Conservation (phyloP, 257 asterid genomes). For the Fraxinus anomala region DNA sequence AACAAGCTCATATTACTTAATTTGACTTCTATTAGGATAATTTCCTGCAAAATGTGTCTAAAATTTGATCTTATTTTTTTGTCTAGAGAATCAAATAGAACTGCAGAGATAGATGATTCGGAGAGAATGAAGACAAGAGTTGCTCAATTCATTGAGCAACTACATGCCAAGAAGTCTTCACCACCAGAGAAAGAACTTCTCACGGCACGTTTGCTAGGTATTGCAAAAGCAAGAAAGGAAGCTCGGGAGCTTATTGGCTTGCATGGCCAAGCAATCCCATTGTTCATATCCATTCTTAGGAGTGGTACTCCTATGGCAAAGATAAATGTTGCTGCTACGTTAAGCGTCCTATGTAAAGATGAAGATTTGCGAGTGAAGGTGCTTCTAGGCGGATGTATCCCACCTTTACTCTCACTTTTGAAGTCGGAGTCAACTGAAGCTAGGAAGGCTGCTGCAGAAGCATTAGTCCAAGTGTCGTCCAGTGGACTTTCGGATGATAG, state of each 20-base stretch:
- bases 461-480: slow-evolving; percentile 64
- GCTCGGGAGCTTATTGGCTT: slow-evolving; percentile 20
- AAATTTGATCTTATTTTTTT: not conserved
- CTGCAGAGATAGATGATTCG: not conserved
- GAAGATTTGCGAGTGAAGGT: slow-evolving; percentile 80
- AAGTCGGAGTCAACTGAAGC: slow-evolving; percentile 69
- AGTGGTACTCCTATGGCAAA: slow-evolving; percentile 22
- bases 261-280: slow-evolving; percentile 22
- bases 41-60: not conserved
- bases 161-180: slow-evolving; percentile 16
- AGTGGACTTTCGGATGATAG: slow-evolving; percentile 75
- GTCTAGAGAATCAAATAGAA: slow-evolving; percentile 8
- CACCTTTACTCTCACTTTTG: slow-evolving; percentile 75
- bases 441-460: slow-evolving; percentile 89
- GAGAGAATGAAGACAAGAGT: slow-evolving; percentile 14
- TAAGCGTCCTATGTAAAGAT: slow-evolving; percentile 70
- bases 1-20: not conserved
- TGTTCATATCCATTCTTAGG: slow-evolving; percentile 20
- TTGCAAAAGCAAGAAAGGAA: slow-evolving; percentile 25
- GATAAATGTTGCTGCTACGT: slow-evolving; percentile 65
- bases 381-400: slow-evolving; percentile 89
- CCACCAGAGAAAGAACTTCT: slow-evolving; percentile 20
- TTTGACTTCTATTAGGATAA: not conserved
- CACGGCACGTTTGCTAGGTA: slow-evolving; percentile 21
- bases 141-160: slow-evolving; percentile 23